These are phyloP conservation scores for Penicillium paxilli DNA, from an alignment of 495 filamentous ascomycete species.

Conservation along the genomic window DNA sequence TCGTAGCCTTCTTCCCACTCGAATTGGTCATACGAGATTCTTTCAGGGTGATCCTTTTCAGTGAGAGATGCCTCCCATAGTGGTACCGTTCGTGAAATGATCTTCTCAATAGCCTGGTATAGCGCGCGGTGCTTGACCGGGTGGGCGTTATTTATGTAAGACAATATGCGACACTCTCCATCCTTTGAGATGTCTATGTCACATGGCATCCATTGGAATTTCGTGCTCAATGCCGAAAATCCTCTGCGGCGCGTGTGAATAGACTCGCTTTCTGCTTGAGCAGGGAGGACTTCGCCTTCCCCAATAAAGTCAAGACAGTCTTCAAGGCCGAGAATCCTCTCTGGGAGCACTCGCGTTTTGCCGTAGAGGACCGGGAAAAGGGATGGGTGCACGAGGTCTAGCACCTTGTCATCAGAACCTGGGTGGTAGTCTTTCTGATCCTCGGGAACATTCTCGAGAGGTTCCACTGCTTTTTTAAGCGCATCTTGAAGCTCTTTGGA, in stretches of 20 bases:
- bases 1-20: constrained; percentile 12
- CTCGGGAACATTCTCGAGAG: constrained; percentile 47
- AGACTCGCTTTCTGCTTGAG: constrained; percentile 1
- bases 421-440: constrained; percentile 60
- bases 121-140: constrained; percentile 45
- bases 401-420: constrained; percentile 51
- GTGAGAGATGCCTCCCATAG: constrained; percentile 47
- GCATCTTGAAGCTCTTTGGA: constrained; percentile 22
- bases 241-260: not conserved
- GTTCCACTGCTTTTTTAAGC: constrained; percentile 23
- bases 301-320: constrained; percentile 41
- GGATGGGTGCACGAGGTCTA: constrained; percentile 63
- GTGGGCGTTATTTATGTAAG: constrained; percentile 65
- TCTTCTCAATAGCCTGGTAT: constrained; percentile 51
- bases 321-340: constrained; percentile 36
- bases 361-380: constrained; percentile 61
- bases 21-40: constrained; percentile 17
- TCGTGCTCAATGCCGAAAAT: constrained; percentile 13
- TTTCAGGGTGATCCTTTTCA: not conserved
- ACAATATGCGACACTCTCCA: constrained; percentile 28
- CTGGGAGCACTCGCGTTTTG: constrained; percentile 43
- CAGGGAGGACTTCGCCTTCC: constrained; percentile 32
- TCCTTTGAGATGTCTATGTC: constrained; percentile 46
- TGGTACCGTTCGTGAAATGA: constrained; percentile 50
- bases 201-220: constrained; percentile 62